phyloP scores from a whole-genome alignment of 1,284 basidiomycete species.

The Leccinum angustisporum region DNA sequence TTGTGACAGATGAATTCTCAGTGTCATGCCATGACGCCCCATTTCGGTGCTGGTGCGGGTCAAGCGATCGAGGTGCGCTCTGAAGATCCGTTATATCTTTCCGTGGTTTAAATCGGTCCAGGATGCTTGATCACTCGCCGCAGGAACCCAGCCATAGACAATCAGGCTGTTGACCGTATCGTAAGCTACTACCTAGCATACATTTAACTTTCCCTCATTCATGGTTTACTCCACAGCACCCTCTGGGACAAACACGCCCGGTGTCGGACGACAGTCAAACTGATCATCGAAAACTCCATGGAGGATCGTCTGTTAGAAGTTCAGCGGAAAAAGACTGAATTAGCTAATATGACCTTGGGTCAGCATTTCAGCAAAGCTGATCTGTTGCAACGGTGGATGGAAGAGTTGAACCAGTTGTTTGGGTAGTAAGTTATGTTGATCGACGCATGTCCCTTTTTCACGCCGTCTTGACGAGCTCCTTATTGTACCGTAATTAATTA shows the following conservation, averaged over 20 bases:
- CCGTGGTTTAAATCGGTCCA: constrained; percentile 7
- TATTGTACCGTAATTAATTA: constrained; percentile 33
- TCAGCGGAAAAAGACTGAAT: constrained; percentile 90
- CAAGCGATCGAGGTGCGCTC: constrained; percentile 34
- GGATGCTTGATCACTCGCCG: constrained; percentile 30
- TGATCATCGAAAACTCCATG: constrained; percentile 92
- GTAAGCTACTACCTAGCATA: constrained; percentile 35
- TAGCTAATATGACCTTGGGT: constrained; percentile 89
- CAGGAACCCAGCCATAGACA: constrained; percentile 96
- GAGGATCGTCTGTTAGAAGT: constrained; percentile 88
- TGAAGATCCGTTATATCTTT: not conserved
- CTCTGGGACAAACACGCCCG: constrained; percentile 87
- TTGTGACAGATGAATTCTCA: not conserved
- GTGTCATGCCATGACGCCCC: constrained; percentile 35
- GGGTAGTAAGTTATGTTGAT: constrained; percentile 33
- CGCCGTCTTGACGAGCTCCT: constrained; percentile 16
- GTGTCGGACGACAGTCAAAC: constrained; percentile 90
- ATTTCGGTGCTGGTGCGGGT: constrained; percentile 31
- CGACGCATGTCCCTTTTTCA: constrained; percentile 12
- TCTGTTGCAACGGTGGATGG: constrained; percentile 78
- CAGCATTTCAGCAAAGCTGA: constrained; percentile 82
- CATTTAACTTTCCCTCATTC: constrained; percentile 6
- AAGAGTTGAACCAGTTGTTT: constrained; percentile 77
- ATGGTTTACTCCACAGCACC: constrained; percentile 58
- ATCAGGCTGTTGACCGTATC: constrained; percentile 93